These are phyloP conservation scores for Aspergillus intermedius DNA, from an alignment of 2,329 filamentous ascomycete species.

Conservation along the genomic window DNA sequence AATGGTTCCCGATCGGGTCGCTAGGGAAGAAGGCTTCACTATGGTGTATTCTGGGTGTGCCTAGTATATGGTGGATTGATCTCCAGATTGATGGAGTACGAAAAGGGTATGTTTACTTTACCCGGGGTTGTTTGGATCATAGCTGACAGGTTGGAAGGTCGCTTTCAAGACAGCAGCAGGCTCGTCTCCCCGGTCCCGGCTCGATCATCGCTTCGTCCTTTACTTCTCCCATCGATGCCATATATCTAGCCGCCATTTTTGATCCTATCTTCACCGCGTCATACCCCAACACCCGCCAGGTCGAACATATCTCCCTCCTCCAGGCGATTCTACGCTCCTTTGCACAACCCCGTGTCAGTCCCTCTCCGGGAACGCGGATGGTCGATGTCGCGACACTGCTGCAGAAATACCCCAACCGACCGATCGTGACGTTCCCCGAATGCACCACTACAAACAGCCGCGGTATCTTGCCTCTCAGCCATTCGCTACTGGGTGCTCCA, in stretches of 20 bases:
- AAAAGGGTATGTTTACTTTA: conserved; percentile 57
- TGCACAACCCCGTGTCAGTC: conserved; percentile 47
- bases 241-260: conserved; percentile 94
- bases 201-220: conserved; percentile 85
- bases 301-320: conserved; percentile 70
- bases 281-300: conserved; percentile 66
- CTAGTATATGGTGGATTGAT: conserved; percentile 97
- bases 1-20: conserved; percentile 68
- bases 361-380: conserved; percentile 45
- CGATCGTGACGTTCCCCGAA: conserved; percentile 86
- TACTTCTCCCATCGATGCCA: conserved; percentile 83
- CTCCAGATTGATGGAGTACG: conserved; percentile 96
- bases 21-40: conserved; percentile 72
- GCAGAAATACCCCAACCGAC: conserved; percentile 61
- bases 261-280: conserved; percentile 88
- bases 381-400: conserved; percentile 60
- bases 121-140: background rate
- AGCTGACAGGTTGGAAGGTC: conserved; percentile 38
- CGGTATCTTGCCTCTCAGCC: conserved; percentile 77
- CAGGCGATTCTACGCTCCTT: conserved; percentile 70
- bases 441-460: conserved; percentile 90
- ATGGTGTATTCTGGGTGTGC: conserved; percentile 80
- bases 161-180: conserved; percentile 64
- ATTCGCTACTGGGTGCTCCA: conserved; percentile 63
- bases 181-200: conserved; percentile 69